Evolutionary conservation across 192 early-diverging fungal species (phyloP).

Genomic region (Spinellus fusiger): DNA sequence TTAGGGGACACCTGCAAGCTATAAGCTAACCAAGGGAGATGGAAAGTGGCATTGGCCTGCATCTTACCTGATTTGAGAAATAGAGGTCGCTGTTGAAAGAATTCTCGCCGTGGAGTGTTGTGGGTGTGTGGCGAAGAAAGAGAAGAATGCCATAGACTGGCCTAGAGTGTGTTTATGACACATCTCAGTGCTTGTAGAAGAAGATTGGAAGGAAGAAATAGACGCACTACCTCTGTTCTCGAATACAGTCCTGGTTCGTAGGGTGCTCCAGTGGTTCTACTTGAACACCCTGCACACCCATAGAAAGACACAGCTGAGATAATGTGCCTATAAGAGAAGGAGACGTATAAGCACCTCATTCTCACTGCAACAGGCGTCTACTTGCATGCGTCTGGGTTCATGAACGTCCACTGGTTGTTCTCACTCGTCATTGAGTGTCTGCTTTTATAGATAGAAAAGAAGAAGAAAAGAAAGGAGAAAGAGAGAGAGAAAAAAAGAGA

Average conservation of each 20-base stretch:
- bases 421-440: slow-evolving; percentile 6
- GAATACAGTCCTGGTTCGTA: slow-evolving; percentile 15
- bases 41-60: too few relatives aligned
- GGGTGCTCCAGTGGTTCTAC: slow-evolving; percentile 44
- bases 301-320: slow-evolving; percentile 56
- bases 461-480: slow-evolving; percentile 8
- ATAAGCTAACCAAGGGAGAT: not conserved
- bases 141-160: slow-evolving; percentile 59
- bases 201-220: too few relatives aligned
- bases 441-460: not conserved
- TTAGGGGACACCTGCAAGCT: slow-evolving; percentile 50
- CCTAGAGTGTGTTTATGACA: too few relatives aligned
- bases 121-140: slow-evolving; percentile 35
- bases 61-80: slow-evolving; percentile 32
- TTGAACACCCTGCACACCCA: slow-evolving; percentile 57
- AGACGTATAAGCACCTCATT: too few relatives aligned
- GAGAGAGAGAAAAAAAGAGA: slow-evolving; percentile 1
- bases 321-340: slow-evolving; percentile 40
- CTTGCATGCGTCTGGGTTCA: slow-evolving; percentile 60
- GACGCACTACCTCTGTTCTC: slow-evolving; percentile 2
- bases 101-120: slow-evolving; percentile 1
- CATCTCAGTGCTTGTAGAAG: too few relatives aligned
- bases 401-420: slow-evolving; percentile 42
- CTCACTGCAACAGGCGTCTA: not conserved
- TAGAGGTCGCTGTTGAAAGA: slow-evolving; percentile 12